These are phyloP conservation scores for Sporisorium reilianum DNA, from an alignment of 1,284 basidiomycete genomes.

Conservation along the genomic window DNA sequence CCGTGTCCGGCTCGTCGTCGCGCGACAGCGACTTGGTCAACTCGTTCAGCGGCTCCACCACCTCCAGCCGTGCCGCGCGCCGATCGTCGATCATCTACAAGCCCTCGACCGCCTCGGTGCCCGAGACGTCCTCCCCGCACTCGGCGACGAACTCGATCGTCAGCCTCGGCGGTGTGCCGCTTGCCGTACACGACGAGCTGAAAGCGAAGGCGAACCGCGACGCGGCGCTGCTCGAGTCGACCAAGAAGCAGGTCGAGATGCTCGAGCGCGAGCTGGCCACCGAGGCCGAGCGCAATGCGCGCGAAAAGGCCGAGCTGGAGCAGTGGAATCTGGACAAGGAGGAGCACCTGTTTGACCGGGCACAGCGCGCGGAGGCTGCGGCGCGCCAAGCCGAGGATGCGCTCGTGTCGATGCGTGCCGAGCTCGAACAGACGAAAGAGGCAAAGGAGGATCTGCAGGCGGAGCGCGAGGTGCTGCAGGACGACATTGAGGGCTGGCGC, in stretches of 20 bases:
- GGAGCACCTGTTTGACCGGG: conserved; percentile 39
- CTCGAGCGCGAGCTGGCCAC: conserved; percentile 49
- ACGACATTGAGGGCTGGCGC: conserved; percentile 67
- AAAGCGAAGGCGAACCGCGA: conserved; percentile 55
- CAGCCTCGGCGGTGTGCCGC: conserved; percentile 42
- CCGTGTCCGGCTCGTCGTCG: conserved; percentile 18
- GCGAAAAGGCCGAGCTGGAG: conserved; percentile 59
- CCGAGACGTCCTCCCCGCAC: conserved; percentile 25
- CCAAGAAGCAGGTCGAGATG: conserved; percentile 53
- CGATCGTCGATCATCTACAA: conserved; percentile 57
- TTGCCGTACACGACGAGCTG: conserved; percentile 57
- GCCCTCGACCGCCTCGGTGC: conserved; percentile 31
- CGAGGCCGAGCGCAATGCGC: conserved; percentile 45
- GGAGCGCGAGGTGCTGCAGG: conserved; percentile 64
- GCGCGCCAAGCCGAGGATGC: conserved; percentile 28
- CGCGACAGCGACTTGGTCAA: conserved; percentile 38
- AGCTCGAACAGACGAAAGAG: conserved; percentile 39
- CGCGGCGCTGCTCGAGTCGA: conserved; percentile 49
- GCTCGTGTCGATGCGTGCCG: conserved; percentile 20
- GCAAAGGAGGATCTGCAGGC: conserved; percentile 58
- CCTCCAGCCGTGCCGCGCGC: conserved; percentile 25
- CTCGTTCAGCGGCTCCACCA: conserved; percentile 19
- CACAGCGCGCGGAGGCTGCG: conserved; percentile 45
- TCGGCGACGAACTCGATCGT: conserved; percentile 36
- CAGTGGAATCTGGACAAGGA: conserved; percentile 58